Evolutionary conservation across 176 grass and related monocot genomes (phyloP), one percentile per base, ranked within the genome.

Genomic region (Hsuehochloa calcarea): DNA sequence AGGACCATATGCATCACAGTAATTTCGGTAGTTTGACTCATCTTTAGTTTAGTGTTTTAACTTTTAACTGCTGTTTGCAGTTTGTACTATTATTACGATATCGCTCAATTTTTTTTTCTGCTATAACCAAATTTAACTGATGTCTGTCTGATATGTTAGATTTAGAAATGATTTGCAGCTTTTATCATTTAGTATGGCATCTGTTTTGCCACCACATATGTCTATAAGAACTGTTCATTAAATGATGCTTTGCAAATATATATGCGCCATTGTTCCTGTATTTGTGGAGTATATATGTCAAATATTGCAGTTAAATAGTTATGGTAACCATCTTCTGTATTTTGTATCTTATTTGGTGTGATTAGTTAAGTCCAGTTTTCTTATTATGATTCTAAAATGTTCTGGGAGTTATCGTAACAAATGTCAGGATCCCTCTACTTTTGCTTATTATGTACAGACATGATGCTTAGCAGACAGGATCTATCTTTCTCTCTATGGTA

Each of bases 101-200:
- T 68, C 60, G 68, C 75, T 44, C 8, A 59, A 46, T 34, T 34
- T 34, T 34, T 29, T 29, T 4, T 49, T 63, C 1, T 77, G n/a
- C 34, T 71, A 51, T 75, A 34, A 62, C 17, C 11, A 72, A 60
- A 74, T 31, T n/a, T 80, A 29, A 51, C 20, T 63, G 66, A 77
- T 76, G n/a, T 47, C 40, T 78, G 22, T 40, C 7, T 72, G 44
- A 68, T 68, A 41, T 77, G 10, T 60, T 80, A 14, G 55, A 13
- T 74, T 74, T 73, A 46, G 14, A 71, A 66, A 73, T 17, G 14
- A 9, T 63, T 71, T 63, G 10, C 15, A 80, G 9, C 27, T 66
- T 84, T 59, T 66, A 38, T 66, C 58, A 56, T 72, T 31, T 84
- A 78, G 8, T 15, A n/a, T 40, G 41, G 6, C 46, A 77, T 82